These are phyloP conservation scores for Lentinus brumalis DNA, from an alignment of 768 basidiomycete species.

Conservation along the genomic window DNA sequence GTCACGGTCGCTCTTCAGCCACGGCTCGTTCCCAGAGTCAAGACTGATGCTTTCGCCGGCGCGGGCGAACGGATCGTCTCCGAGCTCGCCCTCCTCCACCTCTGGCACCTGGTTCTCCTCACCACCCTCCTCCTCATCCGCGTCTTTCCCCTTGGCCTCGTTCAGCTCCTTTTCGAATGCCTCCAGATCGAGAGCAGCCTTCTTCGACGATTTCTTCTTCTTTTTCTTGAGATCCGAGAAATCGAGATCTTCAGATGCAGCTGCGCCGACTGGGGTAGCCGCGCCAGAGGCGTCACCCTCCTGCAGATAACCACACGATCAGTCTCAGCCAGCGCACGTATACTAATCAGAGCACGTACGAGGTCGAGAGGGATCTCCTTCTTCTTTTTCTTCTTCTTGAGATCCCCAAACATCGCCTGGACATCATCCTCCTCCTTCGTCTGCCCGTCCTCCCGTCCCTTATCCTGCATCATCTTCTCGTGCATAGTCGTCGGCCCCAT, in stretches of 20 bases:
- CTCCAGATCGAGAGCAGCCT: conserved; percentile 85
- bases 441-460: conserved; percentile 35
- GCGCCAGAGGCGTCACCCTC: conserved; percentile 63
- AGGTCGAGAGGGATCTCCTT: conserved; percentile 87
- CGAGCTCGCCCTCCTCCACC: conserved; percentile 81
- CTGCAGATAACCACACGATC: neutral
- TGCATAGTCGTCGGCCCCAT: conserved; percentile 75
- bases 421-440: conserved; percentile 71
- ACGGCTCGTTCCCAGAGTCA: conserved; percentile 81
- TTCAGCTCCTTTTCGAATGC: conserved; percentile 93
- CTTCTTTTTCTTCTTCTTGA: conserved; percentile 93
- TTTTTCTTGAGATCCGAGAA: conserved; percentile 98
- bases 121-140: conserved; percentile 57
- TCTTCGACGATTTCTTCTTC: conserved; percentile 90
- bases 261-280: conserved; percentile 51
- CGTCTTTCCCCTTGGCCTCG: conserved; percentile 63
- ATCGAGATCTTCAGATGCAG: conserved; percentile 73
- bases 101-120: conserved; percentile 62
- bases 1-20: conserved; percentile 92
- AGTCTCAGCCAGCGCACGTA: neutral
- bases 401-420: conserved; percentile 83
- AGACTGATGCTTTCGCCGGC: conserved; percentile 54
- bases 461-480: conserved; percentile 68
- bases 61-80: conserved; percentile 83
- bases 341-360: conserved; percentile 43